Percentiles rank a stretch among this genome's conserved stretches.
Conservation (phyloP, 148 eudicot species). For the Limonium bicolor region DNA sequence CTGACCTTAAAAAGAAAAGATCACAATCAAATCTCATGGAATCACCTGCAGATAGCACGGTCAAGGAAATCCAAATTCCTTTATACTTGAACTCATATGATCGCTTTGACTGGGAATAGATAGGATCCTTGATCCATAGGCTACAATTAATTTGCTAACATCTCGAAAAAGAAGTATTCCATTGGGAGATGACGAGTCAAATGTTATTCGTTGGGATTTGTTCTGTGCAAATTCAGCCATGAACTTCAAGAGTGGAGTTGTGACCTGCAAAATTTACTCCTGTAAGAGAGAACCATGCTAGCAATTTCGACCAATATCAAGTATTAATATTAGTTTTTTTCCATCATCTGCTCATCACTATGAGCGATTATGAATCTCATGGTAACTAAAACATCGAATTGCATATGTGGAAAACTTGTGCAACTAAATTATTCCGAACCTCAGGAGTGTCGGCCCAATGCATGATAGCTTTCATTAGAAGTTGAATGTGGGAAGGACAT, state of each 20-base stretch:
- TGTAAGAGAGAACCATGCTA: no score
- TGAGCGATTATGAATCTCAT: no score
- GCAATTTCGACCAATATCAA: no score
- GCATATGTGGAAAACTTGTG: not conserved
- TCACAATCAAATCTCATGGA: not conserved
- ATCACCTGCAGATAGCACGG: slow-evolving; percentile 60
- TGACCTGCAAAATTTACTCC: slow-evolving; percentile 76
- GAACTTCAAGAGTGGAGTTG: slow-evolving; percentile 77
- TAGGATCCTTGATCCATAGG: slow-evolving; percentile 76
- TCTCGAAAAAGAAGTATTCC: slow-evolving; percentile 94
- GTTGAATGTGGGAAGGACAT: slow-evolving; percentile 71
- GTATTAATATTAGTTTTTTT: no score
- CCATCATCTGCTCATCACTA: no score
- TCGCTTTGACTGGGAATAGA: slow-evolving; percentile 46
- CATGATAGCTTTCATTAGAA: slow-evolving; percentile 63
- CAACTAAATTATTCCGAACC: slow-evolving; percentile 20
- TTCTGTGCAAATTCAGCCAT: slow-evolving; percentile 77
- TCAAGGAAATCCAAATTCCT: slow-evolving; percentile 72
- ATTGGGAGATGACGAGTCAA: slow-evolving; percentile 80
- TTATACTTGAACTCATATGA: slow-evolving; percentile 72
- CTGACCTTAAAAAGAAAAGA: not conserved
- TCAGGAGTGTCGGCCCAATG: slow-evolving; percentile 86
- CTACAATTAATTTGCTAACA: slow-evolving; percentile 82
- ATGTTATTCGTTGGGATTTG: slow-evolving; percentile 62
- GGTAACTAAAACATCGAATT: not conserved